These are phyloP conservation scores for Wickerhamiella kurtzmanii DNA, from an alignment of 805 yeast species.

Conservation along the genomic window DNA sequence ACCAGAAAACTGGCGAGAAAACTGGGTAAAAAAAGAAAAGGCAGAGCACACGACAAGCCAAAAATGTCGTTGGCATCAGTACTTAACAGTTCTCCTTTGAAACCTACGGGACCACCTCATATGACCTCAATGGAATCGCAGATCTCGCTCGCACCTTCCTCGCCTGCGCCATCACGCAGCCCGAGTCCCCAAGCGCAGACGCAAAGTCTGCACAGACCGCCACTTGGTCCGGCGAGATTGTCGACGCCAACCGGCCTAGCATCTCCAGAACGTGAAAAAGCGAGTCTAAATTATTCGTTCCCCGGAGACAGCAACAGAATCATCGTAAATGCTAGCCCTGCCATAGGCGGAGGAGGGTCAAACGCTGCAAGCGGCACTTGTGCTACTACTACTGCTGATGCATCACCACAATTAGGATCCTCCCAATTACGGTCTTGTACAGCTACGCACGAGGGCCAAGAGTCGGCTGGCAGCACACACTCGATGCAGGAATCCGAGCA, in stretches of 20 bases:
- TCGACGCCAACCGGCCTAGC: not conserved
- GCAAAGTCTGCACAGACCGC: no score
- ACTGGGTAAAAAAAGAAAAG: no score
- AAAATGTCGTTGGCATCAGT: no score
- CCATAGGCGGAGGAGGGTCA: not conserved
- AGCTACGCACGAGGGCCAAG: not conserved
- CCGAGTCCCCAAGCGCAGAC: not conserved
- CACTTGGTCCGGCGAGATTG: no score
- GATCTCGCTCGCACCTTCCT: not conserved
- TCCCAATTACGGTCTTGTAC: not conserved
- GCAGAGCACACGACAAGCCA: no score
- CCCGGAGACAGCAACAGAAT: no score
- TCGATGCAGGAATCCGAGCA: not conserved
- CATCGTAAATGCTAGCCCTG: no score
- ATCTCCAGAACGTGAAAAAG: not conserved
- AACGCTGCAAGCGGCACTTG: not conserved
- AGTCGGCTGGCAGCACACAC: not conserved
- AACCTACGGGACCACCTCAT: no score
- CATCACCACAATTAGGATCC: not conserved
- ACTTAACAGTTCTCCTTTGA: no score
- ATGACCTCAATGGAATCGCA: no score
- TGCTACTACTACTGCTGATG: not conserved
- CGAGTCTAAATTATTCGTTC: not conserved
- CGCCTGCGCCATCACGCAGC: not conserved
- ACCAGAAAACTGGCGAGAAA: no score